Conservation (phyloP, 2,329 filamentous ascomycete genomes). For the Clonostachys sp. region DNA sequence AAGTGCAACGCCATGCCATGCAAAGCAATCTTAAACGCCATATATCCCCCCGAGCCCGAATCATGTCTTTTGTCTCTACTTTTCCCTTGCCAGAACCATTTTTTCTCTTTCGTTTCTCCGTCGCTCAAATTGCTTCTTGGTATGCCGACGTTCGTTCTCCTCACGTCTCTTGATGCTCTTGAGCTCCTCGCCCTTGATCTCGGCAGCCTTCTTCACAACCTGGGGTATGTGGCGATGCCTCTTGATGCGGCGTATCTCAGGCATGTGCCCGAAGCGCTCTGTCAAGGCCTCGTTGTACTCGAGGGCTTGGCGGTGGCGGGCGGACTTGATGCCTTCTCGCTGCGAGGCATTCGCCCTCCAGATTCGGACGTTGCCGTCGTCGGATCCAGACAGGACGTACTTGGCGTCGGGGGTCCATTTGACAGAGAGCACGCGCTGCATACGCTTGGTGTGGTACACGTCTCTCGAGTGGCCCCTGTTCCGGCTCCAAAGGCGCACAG, state of each 20-base stretch:
- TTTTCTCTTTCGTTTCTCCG: constrained; percentile 83
- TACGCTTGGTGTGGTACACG: constrained; percentile 95
- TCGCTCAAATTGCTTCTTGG: constrained; percentile 73
- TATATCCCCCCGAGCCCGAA: constrained; percentile 4
- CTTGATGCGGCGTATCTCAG: constrained; percentile 86
- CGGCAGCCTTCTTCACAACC: constrained; percentile 89
- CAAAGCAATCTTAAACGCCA: constrained; percentile 5
- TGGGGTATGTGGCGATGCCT: constrained; percentile 89
- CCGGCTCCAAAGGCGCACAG: constrained; percentile 79
- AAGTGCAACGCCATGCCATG: constrained; percentile 25
- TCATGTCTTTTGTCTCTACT: constrained; percentile 25
- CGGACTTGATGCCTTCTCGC: constrained; percentile 79
- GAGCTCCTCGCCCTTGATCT: constrained; percentile 91
- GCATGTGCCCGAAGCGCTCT: constrained; percentile 88
- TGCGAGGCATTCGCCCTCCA: constrained; percentile 87
- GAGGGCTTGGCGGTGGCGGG: constrained; percentile 78
- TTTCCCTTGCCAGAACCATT: constrained; percentile 70
- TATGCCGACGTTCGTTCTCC: constrained; percentile 92
- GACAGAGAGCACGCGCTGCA: constrained; percentile 88
- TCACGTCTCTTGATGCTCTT: constrained; percentile 83
- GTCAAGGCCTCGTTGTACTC: constrained; percentile 88
- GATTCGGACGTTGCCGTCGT: constrained; percentile 83
- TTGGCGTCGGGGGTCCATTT: constrained; percentile 85
- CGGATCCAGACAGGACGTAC: constrained; percentile 85
- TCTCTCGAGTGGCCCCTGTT: constrained; percentile 81